phyloP scores from a whole-genome alignment of 805 yeast species.

The Wickerhamomyces ciferrii region DNA sequence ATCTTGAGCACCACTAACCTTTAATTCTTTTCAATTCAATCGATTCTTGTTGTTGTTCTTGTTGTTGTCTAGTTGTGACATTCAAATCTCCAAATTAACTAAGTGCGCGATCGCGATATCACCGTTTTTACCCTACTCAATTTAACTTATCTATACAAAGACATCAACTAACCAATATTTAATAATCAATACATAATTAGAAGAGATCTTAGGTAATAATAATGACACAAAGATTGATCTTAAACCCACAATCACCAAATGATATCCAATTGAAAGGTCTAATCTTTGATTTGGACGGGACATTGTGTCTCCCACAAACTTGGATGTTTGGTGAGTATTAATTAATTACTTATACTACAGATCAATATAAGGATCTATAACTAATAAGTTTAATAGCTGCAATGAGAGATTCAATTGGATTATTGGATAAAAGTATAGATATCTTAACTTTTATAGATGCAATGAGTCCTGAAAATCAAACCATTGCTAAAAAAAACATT shows the following conservation, averaged over 20 bases:
- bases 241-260: slow-evolving; percentile 14
- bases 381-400: slow-evolving; percentile 25
- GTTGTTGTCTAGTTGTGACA: neutral
- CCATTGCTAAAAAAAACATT: slow-evolving; percentile 40
- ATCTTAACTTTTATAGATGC: slow-evolving; percentile 45
- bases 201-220: neutral
- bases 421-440: slow-evolving; percentile 39
- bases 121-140: no score
- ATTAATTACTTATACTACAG: neutral
- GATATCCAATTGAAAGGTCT: slow-evolving; percentile 42
- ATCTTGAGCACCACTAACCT: slow-evolving; percentile 12
- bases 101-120: no score
- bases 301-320: slow-evolving; percentile 60
- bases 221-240: slow-evolving; percentile 16
- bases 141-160: no score
- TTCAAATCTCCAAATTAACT: no score
- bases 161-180: no score
- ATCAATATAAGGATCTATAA: neutral
- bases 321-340: slow-evolving; percentile 39
- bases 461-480: slow-evolving; percentile 32
- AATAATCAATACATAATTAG: no score
- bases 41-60: neutral
- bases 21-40: neutral
- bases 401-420: slow-evolving; percentile 57
- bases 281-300: slow-evolving; percentile 79